Evolutionary conservation across 2,329 filamentous ascomycete species (phyloP).

Genomic region (Stachybotrys echinatus): DNA sequence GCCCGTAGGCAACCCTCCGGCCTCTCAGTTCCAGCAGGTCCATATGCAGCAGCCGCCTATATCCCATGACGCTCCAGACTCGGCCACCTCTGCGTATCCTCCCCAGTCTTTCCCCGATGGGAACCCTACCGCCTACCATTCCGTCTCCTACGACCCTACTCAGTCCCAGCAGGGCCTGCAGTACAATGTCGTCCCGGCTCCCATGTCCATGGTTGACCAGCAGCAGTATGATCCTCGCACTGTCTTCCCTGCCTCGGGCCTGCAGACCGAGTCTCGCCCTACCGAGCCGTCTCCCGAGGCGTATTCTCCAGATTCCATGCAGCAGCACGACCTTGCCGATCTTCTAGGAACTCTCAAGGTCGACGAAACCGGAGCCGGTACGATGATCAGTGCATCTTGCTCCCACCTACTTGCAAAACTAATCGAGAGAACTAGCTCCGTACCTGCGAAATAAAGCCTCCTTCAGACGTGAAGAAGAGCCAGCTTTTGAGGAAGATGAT

Average conservation of each 20-base stretch:
- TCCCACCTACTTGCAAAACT: constrained; percentile 7
- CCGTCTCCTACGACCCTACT: constrained; percentile 41
- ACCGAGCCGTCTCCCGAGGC: constrained; percentile 37
- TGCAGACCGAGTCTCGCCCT: constrained; percentile 21
- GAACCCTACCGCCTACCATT: constrained; percentile 37
- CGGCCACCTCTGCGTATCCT: constrained; percentile 39
- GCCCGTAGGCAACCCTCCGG: constrained; percentile 17
- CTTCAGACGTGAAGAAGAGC: constrained; percentile 49
- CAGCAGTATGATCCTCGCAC: constrained; percentile 42
- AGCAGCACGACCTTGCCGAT: constrained; percentile 68
- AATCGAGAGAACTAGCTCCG: constrained; percentile 52
- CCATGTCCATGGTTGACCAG: constrained; percentile 43
- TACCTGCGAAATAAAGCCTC: constrained; percentile 68
- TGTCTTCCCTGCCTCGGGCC: constrained; percentile 49
- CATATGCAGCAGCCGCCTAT: constrained; percentile 29
- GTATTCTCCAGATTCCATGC: constrained; percentile 59
- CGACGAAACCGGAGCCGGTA: constrained; percentile 80
- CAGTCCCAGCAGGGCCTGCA: constrained; percentile 42
- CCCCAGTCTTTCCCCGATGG: constrained; percentile 45
- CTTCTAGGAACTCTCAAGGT: constrained; percentile 83
- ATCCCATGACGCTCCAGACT: constrained; percentile 37
- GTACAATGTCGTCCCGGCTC: constrained; percentile 47
- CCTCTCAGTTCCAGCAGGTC: constrained; percentile 42
- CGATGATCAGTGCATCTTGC: constrained; percentile 19
- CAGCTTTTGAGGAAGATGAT: constrained; percentile 64